These are phyloP conservation scores for Aspergillus ochraceus DNA, from an alignment of 2,329 filamentous ascomycete genomes.

Conservation along the genomic window DNA sequence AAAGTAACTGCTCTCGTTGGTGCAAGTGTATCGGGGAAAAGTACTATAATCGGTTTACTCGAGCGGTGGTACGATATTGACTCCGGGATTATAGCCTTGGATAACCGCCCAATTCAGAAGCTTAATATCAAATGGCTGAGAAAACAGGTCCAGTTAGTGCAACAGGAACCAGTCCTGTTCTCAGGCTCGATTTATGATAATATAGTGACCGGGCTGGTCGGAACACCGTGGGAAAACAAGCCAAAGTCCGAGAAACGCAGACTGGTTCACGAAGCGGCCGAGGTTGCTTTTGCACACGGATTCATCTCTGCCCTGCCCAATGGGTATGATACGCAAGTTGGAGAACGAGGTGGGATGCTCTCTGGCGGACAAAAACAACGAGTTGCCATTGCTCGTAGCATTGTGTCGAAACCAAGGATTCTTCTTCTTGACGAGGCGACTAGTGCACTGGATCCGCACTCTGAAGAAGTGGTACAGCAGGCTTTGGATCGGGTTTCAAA, in stretches of 20 bases:
- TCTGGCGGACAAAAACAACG: conserved; percentile 61
- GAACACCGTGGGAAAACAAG: conserved; percentile 40
- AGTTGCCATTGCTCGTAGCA: too few species aligned
- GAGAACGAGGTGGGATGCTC: conserved; percentile 76
- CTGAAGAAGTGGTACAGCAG: too few species aligned
- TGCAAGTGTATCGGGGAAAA: conserved; percentile 71
- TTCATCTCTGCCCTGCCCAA: conserved; percentile 74
- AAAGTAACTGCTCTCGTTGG: conserved; percentile 61
- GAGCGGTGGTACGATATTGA: conserved; percentile 67
- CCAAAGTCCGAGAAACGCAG: conserved; percentile 6
- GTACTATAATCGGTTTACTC: conserved; percentile 69
- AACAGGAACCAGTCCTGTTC: conserved; percentile 78
- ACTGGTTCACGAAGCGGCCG: conserved; percentile 17
- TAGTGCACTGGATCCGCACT: too few species aligned
- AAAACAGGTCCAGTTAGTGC: conserved; percentile 19
- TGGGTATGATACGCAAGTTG: conserved; percentile 79
- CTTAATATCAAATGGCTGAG: conserved; percentile 30
- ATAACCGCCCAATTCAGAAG: conserved; percentile 35
- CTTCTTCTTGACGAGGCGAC: too few species aligned
- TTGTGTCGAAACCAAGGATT: too few species aligned
- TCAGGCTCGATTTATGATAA: conserved; percentile 79
- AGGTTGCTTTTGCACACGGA: conserved; percentile 65
- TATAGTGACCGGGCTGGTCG: conserved; percentile 57
- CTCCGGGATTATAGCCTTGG: conserved; percentile 37
- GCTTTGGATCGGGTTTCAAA: too few species aligned